phyloP scores from a whole-genome alignment of 2,329 filamentous ascomycete species.

The Fusarium protoensiforme region DNA sequence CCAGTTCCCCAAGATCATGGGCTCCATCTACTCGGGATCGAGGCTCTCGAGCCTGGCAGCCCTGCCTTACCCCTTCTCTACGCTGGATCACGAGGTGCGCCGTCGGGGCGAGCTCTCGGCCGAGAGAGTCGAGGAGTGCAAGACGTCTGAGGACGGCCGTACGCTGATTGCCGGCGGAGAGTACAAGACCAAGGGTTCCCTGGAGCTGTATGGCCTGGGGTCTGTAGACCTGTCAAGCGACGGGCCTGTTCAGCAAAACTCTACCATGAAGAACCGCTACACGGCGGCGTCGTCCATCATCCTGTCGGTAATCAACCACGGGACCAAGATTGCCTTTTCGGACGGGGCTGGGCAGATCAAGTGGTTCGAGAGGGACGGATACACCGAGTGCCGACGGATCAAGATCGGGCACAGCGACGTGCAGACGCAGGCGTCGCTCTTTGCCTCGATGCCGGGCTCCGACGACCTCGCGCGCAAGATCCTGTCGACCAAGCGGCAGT shows the following conservation, averaged over 20 bases:
- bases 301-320: constrained; percentile 83
- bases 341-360: constrained; percentile 87
- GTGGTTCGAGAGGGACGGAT: constrained; percentile 90
- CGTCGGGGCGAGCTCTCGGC: constrained; percentile 65
- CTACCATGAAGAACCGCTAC: constrained; percentile 80
- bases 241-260: constrained; percentile 51
- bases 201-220: constrained; percentile 83
- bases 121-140: constrained; percentile 65
- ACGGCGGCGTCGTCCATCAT: constrained; percentile 84
- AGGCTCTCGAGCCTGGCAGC: constrained; percentile 78
- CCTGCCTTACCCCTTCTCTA: constrained; percentile 74
- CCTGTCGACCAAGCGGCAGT: constrained; percentile 65
- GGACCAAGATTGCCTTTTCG: constrained; percentile 82
- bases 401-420: constrained; percentile 67
- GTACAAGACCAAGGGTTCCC: constrained; percentile 89
- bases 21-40: constrained; percentile 86
- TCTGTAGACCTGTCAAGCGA: constrained; percentile 43
- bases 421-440: constrained; percentile 59
- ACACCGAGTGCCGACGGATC: constrained; percentile 66
- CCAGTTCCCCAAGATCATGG: constrained; percentile 81
- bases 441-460: constrained; percentile 62
- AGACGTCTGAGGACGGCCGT: constrained; percentile 63
- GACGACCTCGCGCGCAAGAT: constrained; percentile 87
- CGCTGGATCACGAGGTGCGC: constrained; percentile 69
- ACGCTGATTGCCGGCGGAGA: constrained; percentile 86